Evolutionary conservation across 257 asterid species (phyloP).

Genomic region (Salvia hispanica): DNA sequence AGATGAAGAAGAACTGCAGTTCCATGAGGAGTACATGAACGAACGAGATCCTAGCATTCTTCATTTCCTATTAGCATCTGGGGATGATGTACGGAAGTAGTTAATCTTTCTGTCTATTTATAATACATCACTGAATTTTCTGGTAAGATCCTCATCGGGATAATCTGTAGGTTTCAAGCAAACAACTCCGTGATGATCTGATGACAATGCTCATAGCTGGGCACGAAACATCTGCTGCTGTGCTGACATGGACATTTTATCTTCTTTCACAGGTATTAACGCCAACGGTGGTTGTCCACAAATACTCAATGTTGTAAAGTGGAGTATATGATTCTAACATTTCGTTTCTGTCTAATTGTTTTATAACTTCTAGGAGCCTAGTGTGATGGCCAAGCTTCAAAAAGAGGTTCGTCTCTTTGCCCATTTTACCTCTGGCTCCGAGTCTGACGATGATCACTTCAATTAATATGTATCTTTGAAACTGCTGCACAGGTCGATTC

Average conservation of each 20-base stretch:
- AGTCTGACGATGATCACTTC: slow-evolving; percentile 14
- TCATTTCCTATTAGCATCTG: slow-evolving; percentile 92
- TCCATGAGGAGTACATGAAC: slow-evolving; percentile 96
- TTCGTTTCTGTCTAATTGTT: slow-evolving; percentile 16
- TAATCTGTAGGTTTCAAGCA: slow-evolving; percentile 83
- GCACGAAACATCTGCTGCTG: slow-evolving; percentile 98
- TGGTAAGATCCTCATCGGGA: slow-evolving; percentile 36
- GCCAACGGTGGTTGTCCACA: neutral
- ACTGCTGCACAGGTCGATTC: slow-evolving; percentile 69
- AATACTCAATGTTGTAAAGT: neutral
- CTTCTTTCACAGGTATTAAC: slow-evolving; percentile 74
- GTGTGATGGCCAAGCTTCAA: slow-evolving; percentile 88
- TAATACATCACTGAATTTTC: slow-evolving; percentile 28
- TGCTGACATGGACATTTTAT: slow-evolving; percentile 97
- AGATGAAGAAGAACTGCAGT: slow-evolving; percentile 93
- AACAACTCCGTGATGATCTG: slow-evolving; percentile 97
- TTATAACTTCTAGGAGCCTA: slow-evolving; percentile 69
- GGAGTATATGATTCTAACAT: neutral
- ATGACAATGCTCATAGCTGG: slow-evolving; percentile 99
- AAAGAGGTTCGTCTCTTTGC: slow-evolving; percentile 62
- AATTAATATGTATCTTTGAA: slow-evolving; percentile 24
- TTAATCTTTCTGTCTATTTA: slow-evolving; percentile 23
- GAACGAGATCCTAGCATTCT: slow-evolving; percentile 98
- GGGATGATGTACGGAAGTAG: slow-evolving; percentile 74
- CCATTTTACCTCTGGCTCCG: neutral